Conservation (phyloP, 257 asterid species). For the Petunia secreta region DNA sequence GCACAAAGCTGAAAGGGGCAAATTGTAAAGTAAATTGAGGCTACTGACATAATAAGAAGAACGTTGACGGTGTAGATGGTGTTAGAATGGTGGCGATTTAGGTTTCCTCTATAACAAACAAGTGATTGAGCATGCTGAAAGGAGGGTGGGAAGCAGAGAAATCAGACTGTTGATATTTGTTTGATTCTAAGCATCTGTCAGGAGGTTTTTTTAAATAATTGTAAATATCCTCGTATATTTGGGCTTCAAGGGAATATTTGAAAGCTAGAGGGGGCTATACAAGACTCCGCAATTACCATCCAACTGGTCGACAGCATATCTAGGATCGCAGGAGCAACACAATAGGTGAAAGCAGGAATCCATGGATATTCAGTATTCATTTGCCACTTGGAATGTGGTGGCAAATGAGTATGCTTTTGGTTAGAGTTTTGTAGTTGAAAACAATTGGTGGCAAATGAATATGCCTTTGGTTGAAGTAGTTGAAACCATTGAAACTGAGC, state of each 20-base stretch:
- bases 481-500: neutral
- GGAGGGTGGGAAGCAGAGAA: neutral
- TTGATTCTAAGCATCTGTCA: no score
- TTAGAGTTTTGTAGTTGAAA: neutral
- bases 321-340: neutral
- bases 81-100: neutral
- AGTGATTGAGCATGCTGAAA: neutral
- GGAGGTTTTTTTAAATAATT: no score
- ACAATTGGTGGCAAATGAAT: neutral
- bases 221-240: no score
- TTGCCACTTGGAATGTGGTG: constrained; percentile 6
- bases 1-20: neutral
- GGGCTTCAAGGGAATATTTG: no score
- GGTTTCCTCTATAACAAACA: neutral
- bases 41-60: neutral
- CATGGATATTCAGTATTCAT: neutral
- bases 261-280: no score
- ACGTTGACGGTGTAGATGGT: neutral
- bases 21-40: constrained; percentile 1
- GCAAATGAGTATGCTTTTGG: constrained; percentile 17
- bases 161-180: no score
- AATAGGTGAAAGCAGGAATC: neutral
- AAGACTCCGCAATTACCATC: neutral
- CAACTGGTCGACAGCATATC: neutral
- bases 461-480: neutral